These are phyloP conservation scores for Metarhizium guizhouense DNA, from an alignment of 2,329 filamentous ascomycete species.

Conservation along the genomic window DNA sequence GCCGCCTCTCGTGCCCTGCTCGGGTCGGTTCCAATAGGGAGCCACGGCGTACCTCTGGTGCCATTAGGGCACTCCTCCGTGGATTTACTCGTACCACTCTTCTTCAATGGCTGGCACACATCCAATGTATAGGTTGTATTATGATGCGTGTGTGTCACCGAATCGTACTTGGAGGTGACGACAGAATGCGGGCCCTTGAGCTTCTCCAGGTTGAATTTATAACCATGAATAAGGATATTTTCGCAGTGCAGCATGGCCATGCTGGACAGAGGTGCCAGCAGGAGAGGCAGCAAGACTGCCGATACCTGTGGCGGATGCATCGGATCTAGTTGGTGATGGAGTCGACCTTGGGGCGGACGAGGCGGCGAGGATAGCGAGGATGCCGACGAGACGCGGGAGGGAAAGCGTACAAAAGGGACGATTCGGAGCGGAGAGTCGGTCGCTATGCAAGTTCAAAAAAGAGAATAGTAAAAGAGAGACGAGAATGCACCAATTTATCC, in stretches of 20 bases:
- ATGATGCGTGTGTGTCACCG: constrained; percentile 37
- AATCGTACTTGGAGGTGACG: constrained; percentile 45
- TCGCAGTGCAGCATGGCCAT: constrained; percentile 52
- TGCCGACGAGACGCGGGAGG: background rate
- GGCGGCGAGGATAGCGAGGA: background rate
- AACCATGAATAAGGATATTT: constrained; percentile 47
- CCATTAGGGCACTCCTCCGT: constrained; percentile 58
- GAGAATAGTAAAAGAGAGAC: background rate
- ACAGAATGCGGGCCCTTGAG: constrained; percentile 63
- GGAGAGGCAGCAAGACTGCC: constrained; percentile 26
- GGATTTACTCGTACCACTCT: constrained; percentile 45
- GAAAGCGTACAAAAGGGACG: background rate
- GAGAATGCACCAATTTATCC: background rate
- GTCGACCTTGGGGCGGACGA: background rate
- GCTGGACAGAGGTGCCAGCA: constrained; percentile 27
- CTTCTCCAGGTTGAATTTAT: constrained; percentile 54
- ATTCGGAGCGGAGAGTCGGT: background rate
- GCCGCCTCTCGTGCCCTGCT: background rate
- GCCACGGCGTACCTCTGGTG: constrained; percentile 48
- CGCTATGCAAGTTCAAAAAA: background rate
- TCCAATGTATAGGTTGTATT: constrained; percentile 81
- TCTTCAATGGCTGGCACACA: constrained; percentile 60
- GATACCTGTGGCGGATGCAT: constrained; percentile 33
- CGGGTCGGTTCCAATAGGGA: background rate
- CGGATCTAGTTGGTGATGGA: constrained; percentile 7